A percentile compares a stretch with the other conserved stretches of the same genome.
Evolutionary conservation across 495 filamentous ascomycete species (phyloP).

Genomic region (Echria macrotheca): DNA sequence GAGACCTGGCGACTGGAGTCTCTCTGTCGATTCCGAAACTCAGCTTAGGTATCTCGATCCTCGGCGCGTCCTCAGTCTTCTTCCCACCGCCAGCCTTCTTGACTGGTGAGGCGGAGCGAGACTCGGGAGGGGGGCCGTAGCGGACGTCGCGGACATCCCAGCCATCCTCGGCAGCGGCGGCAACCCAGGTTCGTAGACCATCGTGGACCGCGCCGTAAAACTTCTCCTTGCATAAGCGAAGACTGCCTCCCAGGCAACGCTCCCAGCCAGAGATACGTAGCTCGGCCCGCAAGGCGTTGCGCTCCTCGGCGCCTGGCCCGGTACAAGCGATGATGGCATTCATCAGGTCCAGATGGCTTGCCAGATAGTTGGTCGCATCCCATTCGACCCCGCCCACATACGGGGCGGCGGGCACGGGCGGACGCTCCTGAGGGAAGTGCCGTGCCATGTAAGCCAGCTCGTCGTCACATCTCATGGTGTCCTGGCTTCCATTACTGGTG

Average conservation of each 20-base stretch:
- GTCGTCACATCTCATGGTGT: too few relatives aligned
- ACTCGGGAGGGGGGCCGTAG: constrained; percentile 57
- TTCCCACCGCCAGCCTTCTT: constrained; percentile 36
- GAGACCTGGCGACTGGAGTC: constrained; percentile 15
- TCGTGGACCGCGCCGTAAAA: constrained; percentile 91
- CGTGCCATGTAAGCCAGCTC: constrained; percentile 55
- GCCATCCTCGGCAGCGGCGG: constrained; percentile 76
- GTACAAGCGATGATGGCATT: constrained; percentile 88
- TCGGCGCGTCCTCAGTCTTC: constrained; percentile 39
- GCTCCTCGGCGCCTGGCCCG: constrained; percentile 57
- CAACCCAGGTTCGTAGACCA: constrained; percentile 82
- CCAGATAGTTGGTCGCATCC: constrained; percentile 96
- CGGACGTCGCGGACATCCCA: constrained; percentile 76
- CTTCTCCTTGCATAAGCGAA: constrained; percentile 94
- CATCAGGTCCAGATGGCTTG: constrained; percentile 83
- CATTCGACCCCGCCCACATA: constrained; percentile 98
- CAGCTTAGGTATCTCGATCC: constrained; percentile 53
- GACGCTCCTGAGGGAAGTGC: constrained; percentile 82
- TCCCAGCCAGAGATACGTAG: constrained; percentile 86
- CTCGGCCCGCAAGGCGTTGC: constrained; percentile 72
- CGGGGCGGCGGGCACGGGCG: constrained; percentile 88
- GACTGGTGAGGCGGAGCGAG: constrained; percentile 44
- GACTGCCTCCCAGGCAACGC: constrained; percentile 73
- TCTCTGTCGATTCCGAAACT: constrained; percentile 32
- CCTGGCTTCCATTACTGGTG: constrained; percentile 19